Evolutionary conservation across 148 eudicot genomes (phyloP).

Genomic region (Persicaria tinctoria): DNA sequence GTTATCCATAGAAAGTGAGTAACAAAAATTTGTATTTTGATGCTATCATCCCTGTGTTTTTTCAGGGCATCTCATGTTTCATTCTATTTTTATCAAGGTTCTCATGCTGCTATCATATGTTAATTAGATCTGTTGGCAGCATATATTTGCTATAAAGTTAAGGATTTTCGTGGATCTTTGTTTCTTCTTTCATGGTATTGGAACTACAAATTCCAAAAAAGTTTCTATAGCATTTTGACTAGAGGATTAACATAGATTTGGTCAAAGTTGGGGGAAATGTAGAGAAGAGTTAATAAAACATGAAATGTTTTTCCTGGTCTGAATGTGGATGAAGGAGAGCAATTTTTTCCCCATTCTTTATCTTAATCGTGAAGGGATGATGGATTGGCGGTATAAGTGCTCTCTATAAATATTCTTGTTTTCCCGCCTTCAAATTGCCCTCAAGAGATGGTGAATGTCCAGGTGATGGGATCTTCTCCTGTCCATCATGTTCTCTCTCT

Average conservation of each 20-base stretch:
- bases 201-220: neutral
- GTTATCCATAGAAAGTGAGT: conserved; percentile 83
- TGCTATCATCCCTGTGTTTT: neutral
- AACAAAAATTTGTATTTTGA: neutral
- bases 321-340: neutral
- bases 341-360: too few relatives aligned
- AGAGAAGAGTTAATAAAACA: neutral
- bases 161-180: neutral
- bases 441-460: neutral
- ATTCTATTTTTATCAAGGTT: neutral
- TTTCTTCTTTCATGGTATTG: neutral
- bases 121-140: neutral
- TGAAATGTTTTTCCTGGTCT: neutral
- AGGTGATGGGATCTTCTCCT: neutral
- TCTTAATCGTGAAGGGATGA: neutral
- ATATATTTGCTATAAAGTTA: neutral
- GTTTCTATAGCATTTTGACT: neutral
- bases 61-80: neutral
- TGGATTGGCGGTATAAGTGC: neutral
- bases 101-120: neutral
- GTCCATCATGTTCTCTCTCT: neutral
- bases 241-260: neutral
- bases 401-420: neutral
- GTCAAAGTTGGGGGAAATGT: neutral
- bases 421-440: neutral